Conservation (phyloP, 345 rosid species). For the Sonneratia caseolaris region DNA sequence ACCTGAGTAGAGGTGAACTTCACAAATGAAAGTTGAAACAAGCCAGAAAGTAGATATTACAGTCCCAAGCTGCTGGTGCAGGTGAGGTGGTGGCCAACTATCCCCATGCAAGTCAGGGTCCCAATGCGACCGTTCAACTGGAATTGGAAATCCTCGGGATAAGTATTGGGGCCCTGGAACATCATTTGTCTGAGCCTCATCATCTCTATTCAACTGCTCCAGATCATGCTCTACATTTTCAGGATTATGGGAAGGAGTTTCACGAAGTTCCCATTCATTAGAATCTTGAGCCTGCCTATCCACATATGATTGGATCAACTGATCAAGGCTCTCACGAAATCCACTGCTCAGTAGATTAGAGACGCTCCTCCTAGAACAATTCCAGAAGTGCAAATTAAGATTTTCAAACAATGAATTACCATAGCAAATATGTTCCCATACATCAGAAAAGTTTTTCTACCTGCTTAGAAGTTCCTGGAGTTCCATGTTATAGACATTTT, state of each 20-base stretch:
- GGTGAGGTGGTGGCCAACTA: slow-evolving; percentile 53
- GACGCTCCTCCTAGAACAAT: slow-evolving; percentile 68
- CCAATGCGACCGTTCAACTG: slow-evolving; percentile 53
- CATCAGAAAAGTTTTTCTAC: slow-evolving; percentile 23
- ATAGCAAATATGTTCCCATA: not conserved
- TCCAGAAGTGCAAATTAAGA: slow-evolving; percentile 1
- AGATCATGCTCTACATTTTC: slow-evolving; percentile 35
- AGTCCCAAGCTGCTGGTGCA: slow-evolving; percentile 67
- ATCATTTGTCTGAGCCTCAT: slow-evolving; percentile 37
- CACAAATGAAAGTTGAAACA: slow-evolving; percentile 1
- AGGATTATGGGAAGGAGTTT: slow-evolving; percentile 29
- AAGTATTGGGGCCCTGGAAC: slow-evolving; percentile 34
- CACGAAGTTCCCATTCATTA: slow-evolving; percentile 62
- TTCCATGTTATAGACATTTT: slow-evolving; percentile 50
- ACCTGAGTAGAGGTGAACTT: not conserved
- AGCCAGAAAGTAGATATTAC: slow-evolving; percentile 28
- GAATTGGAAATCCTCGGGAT: slow-evolving; percentile 36
- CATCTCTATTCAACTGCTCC: slow-evolving; percentile 45
- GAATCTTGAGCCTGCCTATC: slow-evolving; percentile 70
- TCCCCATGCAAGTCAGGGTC: slow-evolving; percentile 42
- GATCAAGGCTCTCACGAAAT: slow-evolving; percentile 84
- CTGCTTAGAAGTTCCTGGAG: slow-evolving; percentile 82
- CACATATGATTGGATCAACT: slow-evolving; percentile 70
- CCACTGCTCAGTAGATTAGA: slow-evolving; percentile 85
- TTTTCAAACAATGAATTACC: not conserved